Base-by-base conservation (phyloP, 306 rosid genomes). In the Cucurbita maxima region DNA sequence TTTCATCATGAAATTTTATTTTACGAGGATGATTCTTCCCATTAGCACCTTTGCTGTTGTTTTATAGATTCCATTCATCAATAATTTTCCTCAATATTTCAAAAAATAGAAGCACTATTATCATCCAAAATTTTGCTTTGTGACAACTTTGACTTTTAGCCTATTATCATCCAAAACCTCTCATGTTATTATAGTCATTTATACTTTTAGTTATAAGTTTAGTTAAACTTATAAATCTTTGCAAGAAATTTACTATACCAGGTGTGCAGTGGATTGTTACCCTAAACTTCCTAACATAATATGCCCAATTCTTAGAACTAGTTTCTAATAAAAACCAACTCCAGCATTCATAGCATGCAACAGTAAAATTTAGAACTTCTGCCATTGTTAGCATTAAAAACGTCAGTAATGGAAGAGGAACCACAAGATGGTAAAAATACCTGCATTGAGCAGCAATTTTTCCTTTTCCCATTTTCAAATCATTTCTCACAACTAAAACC, bases 371-470 rank as follows among this genome's bases (percentile, higher is more conserved):
- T 51, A 22, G 48, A 48, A 3, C 25, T 68, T 45, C 54, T 18
- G 0, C 6, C 38, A 69, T 45, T 45, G 6, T 5, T 69, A 41
- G 51, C 71, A 63, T 63, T 45, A 1, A 12, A 68, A 48, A 25
- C 43, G 22, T 22, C 18, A 50, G 13, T n/a, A 66, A 55, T 6
- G 36, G 47, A 19, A 47, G 18, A 16, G 44, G 34, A 57, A 18
- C 47, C n/a, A 61, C 13, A 4, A 60, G 58, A 58, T 51, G 7
- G 0, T 20, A 25, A 38, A 38, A 40, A 41, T 75, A 91, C 99
- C 99, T 90, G 96, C 97, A 94, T 79, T 94, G 97, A 66, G 99
- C 97, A 13, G 91, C 97, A 84, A 94, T 89, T 71, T 94, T 94
- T 70, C 99, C 99, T 81, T 94, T 94, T 37, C 99, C 99, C 97